These are phyloP conservation scores for Ganoderma meredithae DNA, from an alignment of 1,284 basidiomycete genomes.

Conservation along the genomic window DNA sequence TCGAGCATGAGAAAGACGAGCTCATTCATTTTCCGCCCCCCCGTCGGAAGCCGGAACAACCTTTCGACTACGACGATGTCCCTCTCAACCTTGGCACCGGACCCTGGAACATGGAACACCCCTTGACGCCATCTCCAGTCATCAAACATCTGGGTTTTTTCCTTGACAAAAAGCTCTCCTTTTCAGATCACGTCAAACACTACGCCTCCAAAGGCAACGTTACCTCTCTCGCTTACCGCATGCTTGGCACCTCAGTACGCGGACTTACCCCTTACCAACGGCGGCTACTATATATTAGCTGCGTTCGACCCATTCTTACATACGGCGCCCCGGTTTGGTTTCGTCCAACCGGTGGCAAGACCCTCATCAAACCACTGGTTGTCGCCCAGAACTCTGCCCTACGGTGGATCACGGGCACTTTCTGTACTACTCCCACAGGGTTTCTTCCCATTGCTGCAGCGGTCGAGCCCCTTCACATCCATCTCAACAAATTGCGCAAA, in stretches of 20 bases:
- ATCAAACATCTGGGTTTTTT: neutral
- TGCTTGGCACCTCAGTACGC: conserved; percentile 47
- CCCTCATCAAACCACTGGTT: conserved; percentile 9
- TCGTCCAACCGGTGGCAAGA: conserved; percentile 19
- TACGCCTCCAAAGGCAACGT: neutral
- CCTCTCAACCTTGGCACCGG: neutral
- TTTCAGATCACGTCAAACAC: neutral
- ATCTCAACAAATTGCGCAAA: neutral
- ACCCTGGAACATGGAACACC: neutral
- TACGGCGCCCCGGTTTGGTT: conserved; percentile 12
- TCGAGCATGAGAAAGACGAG: neutral
- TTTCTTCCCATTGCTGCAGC: neutral
- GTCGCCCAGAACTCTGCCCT: conserved; percentile 21
- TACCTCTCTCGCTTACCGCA: conserved; percentile 38
- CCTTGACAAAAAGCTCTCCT: neutral
- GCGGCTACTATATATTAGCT: conserved; percentile 15
- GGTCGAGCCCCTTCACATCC: neutral
- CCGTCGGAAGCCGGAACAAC: too few species aligned
- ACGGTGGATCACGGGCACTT: conserved; percentile 30
- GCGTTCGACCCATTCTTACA: neutral
- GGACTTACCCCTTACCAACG: conserved; percentile 41
- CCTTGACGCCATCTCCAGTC: neutral
- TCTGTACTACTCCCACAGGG: conserved; percentile 27
- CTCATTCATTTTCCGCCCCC: neutral
- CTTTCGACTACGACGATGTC: too few species aligned